phyloP scores from a whole-genome alignment of 305 asterid species.

The Plantago lanceolata region DNA sequence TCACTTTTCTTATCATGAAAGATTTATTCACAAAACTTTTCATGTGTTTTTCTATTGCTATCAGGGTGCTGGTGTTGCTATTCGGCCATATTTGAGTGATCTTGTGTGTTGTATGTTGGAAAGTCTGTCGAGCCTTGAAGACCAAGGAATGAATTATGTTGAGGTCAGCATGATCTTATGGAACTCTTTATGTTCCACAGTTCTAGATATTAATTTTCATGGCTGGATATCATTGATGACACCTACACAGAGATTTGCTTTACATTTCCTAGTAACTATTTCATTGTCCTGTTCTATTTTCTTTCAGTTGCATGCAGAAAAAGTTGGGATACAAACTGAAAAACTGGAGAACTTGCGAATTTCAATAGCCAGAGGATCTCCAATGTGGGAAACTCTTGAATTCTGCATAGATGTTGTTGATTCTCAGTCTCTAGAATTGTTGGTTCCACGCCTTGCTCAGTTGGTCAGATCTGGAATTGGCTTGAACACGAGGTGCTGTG shows the following conservation, averaged over 20 bases:
- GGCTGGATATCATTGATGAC: slow-evolving; percentile 18
- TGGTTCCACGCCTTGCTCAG: slow-evolving; percentile 90
- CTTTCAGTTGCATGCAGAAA: slow-evolving; percentile 83
- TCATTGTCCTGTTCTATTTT: slow-evolving; percentile 22
- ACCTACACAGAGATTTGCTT: slow-evolving; percentile 19
- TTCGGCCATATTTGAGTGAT: slow-evolving; percentile 85
- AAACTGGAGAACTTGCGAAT: slow-evolving; percentile 88
- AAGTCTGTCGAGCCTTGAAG: slow-evolving; percentile 98
- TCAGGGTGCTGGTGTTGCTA: slow-evolving; percentile 92
- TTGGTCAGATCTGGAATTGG: slow-evolving; percentile 87
- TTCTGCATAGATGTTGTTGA: slow-evolving; percentile 86
- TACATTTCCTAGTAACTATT: slow-evolving; percentile 16
- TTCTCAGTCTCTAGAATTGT: slow-evolving; percentile 63
- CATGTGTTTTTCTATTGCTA: slow-evolving; percentile 16
- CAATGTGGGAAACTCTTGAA: slow-evolving; percentile 99
- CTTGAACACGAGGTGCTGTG: slow-evolving; percentile 75
- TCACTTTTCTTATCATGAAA: slow-evolving; percentile 4
- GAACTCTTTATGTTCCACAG: slow-evolving; percentile 15
- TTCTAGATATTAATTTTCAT: slow-evolving; percentile 9
- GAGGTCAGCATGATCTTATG: slow-evolving; percentile 55
- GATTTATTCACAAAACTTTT: slow-evolving; percentile 8
- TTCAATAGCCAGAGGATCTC: slow-evolving; percentile 91
- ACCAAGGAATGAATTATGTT: slow-evolving; percentile 94
- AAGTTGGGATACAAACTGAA: slow-evolving; percentile 88
- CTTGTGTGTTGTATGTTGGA: slow-evolving; percentile 98